Conservation (phyloP, 352 stramenopile species). For the Globisporangium splendens region DNA sequence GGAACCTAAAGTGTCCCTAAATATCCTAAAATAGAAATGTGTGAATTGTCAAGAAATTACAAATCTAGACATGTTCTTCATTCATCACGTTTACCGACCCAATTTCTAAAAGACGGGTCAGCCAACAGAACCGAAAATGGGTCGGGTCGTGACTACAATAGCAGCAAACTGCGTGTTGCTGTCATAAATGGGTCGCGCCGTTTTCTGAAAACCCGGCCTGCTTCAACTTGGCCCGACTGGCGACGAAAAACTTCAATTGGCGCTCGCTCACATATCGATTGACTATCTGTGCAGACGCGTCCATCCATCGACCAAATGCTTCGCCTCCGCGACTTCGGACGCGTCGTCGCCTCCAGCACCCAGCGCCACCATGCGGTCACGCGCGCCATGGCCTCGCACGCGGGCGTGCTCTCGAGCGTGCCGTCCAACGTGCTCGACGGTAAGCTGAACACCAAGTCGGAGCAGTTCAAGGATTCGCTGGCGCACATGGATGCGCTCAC, state of each 20-base stretch:
- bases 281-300: background rate
- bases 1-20: no score
- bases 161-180: background rate
- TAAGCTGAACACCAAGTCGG: slow-evolving; percentile 54
- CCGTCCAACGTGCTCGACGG: slow-evolving; percentile 62
- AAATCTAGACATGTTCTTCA: background rate
- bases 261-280: slow-evolving; percentile 1
- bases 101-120: slow-evolving; percentile 1
- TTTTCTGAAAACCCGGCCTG: slow-evolving; percentile 7
- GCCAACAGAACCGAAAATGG: background rate
- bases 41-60: background rate
- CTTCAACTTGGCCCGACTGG: slow-evolving; percentile 31
- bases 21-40: no score
- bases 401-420: slow-evolving; percentile 25
- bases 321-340: slow-evolving; percentile 12
- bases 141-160: background rate
- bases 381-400: slow-evolving; percentile 35
- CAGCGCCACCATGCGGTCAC: slow-evolving; percentile 4
- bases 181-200: background rate
- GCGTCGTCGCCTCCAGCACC: slow-evolving; percentile 3
- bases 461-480: slow-evolving; percentile 51
- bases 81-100: slow-evolving; percentile 5
- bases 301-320: background rate
- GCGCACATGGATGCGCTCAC: slow-evolving; percentile 59
- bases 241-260: slow-evolving; percentile 8